phyloP scores from a whole-genome alignment of 2,329 filamentous ascomycete species.

The Trichoderma oligosporum region DNA sequence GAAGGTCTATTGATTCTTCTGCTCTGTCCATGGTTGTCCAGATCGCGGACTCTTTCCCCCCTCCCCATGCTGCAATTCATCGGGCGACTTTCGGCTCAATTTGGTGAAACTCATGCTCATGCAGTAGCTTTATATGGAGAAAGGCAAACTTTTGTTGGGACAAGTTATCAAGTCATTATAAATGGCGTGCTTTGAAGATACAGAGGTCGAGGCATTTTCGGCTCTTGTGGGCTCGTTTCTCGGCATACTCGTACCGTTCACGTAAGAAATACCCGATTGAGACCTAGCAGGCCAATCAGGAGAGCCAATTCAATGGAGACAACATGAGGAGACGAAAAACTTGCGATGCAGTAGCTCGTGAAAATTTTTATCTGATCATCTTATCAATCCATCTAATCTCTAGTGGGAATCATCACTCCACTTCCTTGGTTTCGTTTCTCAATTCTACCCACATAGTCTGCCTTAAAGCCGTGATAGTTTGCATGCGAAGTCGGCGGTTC shows the following conservation, averaged over 20 bases:
- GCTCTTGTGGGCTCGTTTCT: conserved; percentile 1
- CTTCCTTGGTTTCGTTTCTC: background rate
- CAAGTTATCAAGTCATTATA: background rate
- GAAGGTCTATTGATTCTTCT: background rate
- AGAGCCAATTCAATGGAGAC: background rate
- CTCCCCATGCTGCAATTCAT: background rate
- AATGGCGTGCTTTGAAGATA: conserved; percentile 13
- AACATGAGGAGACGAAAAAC: background rate
- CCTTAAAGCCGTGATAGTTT: background rate
- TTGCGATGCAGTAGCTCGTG: background rate
- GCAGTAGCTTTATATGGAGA: background rate
- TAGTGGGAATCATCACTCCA: conserved; percentile 6
- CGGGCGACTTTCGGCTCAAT: conserved; percentile 12
- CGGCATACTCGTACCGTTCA: background rate
- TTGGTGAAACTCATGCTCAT: background rate
- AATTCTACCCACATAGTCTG: conserved; percentile 7
- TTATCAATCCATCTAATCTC: conserved; percentile 21
- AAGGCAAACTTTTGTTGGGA: background rate
- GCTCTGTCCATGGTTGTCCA: background rate
- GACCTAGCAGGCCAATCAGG: conserved; percentile 10
- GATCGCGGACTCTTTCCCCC: background rate
- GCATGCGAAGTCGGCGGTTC: conserved; percentile 13
- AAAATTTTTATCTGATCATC: conserved; percentile 21
- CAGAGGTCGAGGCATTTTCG: conserved; percentile 9
- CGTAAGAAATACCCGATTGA: background rate